Percentiles rank a stretch among this genome's conserved stretches.
Conservation (phyloP, 1,284 basidiomycete species). For the Pseudozyma sp. region DNA sequence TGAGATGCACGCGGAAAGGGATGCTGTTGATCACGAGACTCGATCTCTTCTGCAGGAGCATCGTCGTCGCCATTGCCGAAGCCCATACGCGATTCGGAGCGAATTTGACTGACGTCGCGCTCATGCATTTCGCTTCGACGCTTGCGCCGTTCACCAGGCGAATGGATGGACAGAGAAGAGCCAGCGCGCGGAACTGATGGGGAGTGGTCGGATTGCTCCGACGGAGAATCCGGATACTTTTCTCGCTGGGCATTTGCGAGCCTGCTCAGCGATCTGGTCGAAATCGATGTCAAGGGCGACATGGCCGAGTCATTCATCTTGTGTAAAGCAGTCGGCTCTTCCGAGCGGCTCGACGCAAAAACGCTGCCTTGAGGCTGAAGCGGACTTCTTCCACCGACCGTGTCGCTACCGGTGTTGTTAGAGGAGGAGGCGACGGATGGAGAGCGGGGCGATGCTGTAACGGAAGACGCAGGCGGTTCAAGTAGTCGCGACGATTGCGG, state of each 20-base stretch:
- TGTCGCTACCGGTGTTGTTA: constrained; percentile 36
- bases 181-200: constrained; percentile 18
- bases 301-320: constrained; percentile 1
- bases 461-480: background rate
- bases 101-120: constrained; percentile 52
- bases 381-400: constrained; percentile 31
- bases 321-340: background rate
- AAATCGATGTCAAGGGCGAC: background rate
- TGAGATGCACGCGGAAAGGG: constrained; percentile 23
- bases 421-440: constrained; percentile 40
- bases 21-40: constrained; percentile 6
- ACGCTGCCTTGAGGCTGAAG: constrained; percentile 8
- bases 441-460: constrained; percentile 16
- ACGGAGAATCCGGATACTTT: background rate
- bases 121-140: constrained; percentile 52
- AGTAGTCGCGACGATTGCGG: constrained; percentile 5
- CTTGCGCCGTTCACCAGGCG: constrained; percentile 24
- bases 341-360: constrained; percentile 6
- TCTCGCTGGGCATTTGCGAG: background rate
- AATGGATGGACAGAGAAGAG: constrained; percentile 21
- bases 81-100: constrained; percentile 52
- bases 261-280: background rate
- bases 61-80: constrained; percentile 20
- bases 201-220: constrained; percentile 2
- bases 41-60: constrained; percentile 7